Percentiles rank a stretch among this genome's conserved stretches.
These are phyloP conservation scores for Geoglossum glabrum DNA, from an alignment of 495 filamentous ascomycete genomes.

Conservation along the genomic window DNA sequence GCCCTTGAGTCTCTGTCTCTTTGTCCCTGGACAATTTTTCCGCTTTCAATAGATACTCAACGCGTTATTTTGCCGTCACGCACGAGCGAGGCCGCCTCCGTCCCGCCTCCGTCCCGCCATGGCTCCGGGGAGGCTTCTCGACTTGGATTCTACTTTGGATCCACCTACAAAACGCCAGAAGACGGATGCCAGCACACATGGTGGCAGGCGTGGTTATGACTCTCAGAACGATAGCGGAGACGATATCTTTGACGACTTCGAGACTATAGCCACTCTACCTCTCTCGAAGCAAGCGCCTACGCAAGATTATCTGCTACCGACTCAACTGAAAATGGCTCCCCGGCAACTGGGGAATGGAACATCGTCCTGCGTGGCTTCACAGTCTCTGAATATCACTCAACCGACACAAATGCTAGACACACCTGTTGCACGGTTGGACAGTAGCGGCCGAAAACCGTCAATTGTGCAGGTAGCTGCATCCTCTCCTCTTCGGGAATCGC, in stretches of 20 bases:
- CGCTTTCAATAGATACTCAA: not conserved
- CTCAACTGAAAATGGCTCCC: not conserved
- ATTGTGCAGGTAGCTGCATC: slow-evolving; percentile 67
- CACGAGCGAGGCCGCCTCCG: not conserved
- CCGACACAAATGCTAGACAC: slow-evolving; percentile 49
- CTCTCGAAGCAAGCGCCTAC: slow-evolving; percentile 19
- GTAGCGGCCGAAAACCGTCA: slow-evolving; percentile 17
- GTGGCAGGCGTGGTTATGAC: slow-evolving; percentile 17
- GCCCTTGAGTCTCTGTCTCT: no score
- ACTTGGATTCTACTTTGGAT: slow-evolving; percentile 23
- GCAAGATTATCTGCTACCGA: slow-evolving; percentile 6
- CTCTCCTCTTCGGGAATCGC: slow-evolving; percentile 36
- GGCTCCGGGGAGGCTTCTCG: not conserved
- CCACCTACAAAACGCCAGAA: slow-evolving; percentile 30
- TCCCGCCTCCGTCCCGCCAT: not conserved
- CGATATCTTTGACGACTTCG: slow-evolving; percentile 31
- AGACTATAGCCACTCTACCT: slow-evolving; percentile 41
- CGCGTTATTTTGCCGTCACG: not conserved
- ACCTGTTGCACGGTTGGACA: slow-evolving; percentile 14
- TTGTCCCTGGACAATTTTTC: not conserved
- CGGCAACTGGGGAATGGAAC: not conserved
- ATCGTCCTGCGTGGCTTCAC: not conserved
- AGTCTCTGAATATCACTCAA: slow-evolving; percentile 29
- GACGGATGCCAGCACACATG: slow-evolving; percentile 14
- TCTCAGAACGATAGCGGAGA: slow-evolving; percentile 33